These are phyloP conservation scores for Lachnellula cervina DNA, from an alignment of 2,329 filamentous ascomycete genomes.

Conservation along the genomic window DNA sequence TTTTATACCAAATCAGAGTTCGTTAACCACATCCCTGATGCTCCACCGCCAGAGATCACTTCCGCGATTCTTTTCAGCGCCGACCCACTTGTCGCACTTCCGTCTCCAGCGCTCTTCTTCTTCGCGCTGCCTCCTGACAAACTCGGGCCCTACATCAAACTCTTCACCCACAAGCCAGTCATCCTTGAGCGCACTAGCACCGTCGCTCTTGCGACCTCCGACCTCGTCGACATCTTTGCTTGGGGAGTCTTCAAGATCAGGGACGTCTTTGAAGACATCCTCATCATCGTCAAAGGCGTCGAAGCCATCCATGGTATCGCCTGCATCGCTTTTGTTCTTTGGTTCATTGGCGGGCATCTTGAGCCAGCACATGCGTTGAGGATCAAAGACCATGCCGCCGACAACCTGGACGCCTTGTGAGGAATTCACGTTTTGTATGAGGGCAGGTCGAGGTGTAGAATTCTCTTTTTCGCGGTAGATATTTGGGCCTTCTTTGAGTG, in stretches of 20 bases:
- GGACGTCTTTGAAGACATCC: slow-evolving; percentile 91
- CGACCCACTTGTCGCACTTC: slow-evolving; percentile 83
- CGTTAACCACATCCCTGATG: slow-evolving; percentile 53
- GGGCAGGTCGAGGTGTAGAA: slow-evolving; percentile 61
- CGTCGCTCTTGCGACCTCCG: slow-evolving; percentile 51
- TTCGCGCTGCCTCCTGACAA: slow-evolving; percentile 79
- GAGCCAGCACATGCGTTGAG: slow-evolving; percentile 95
- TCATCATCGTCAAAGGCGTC: slow-evolving; percentile 80
- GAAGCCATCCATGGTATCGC: slow-evolving; percentile 58
- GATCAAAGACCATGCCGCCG: slow-evolving; percentile 98
- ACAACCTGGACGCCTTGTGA: slow-evolving; percentile 88
- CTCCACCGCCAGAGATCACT: slow-evolving; percentile 72
- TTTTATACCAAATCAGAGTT: no score
- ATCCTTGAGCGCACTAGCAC: slow-evolving; percentile 48
- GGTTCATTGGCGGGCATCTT: slow-evolving; percentile 55
- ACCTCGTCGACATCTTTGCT: slow-evolving; percentile 37
- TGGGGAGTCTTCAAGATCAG: slow-evolving; percentile 70
- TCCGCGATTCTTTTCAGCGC: slow-evolving; percentile 44
- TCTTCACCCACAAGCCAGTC: slow-evolving; percentile 90
- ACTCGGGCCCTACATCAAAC: slow-evolving; percentile 95
- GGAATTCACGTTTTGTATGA: slow-evolving; percentile 86
- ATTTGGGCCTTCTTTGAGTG: slow-evolving; percentile 43
- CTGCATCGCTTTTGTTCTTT: slow-evolving; percentile 44
- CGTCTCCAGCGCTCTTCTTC: slow-evolving; percentile 89
- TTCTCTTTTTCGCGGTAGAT: slow-evolving; percentile 51